Conservation (phyloP, 148 eudicot genomes). For the Rhododendron ovatum region DNA sequence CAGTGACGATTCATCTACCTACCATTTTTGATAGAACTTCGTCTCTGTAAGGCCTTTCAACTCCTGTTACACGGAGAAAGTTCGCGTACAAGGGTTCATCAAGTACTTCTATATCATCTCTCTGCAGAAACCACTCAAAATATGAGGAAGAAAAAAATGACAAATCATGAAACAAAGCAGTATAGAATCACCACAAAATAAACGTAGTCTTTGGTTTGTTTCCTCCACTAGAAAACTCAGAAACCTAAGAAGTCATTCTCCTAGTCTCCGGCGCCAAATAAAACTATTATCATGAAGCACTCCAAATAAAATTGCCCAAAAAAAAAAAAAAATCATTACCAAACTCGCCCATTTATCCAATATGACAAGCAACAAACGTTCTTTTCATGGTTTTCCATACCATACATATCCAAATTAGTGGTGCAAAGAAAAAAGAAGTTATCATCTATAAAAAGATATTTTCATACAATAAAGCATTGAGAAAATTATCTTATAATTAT, state of each 20-base stretch:
- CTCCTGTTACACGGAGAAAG: slow-evolving; percentile 64
- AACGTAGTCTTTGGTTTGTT: background rate
- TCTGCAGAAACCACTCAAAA: slow-evolving; percentile 30
- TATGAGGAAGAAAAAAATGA: background rate
- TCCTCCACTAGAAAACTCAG: background rate
- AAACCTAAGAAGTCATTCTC: background rate
- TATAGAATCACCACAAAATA: background rate
- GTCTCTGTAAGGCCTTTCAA: slow-evolving; percentile 67
- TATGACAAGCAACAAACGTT: background rate
- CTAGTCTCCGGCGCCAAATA: background rate
- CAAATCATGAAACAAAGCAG: background rate
- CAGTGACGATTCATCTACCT: slow-evolving; percentile 9
- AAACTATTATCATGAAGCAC: background rate
- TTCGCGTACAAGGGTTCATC: slow-evolving; percentile 91
- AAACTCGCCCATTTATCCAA: background rate
- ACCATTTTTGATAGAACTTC: slow-evolving; percentile 72
- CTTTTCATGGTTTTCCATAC: background rate
- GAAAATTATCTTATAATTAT: background rate
- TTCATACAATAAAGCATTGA: background rate
- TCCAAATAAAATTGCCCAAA: background rate
- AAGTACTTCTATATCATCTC: slow-evolving; percentile 89
- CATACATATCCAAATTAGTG: background rate
- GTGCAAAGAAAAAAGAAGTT: background rate
- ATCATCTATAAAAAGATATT: background rate
- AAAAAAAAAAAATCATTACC: background rate